Percentiles rank a stretch among this genome's conserved stretches.
Conservation (phyloP, 1,139 yeast genomes). For the Scheffersomyces titani region DNA sequence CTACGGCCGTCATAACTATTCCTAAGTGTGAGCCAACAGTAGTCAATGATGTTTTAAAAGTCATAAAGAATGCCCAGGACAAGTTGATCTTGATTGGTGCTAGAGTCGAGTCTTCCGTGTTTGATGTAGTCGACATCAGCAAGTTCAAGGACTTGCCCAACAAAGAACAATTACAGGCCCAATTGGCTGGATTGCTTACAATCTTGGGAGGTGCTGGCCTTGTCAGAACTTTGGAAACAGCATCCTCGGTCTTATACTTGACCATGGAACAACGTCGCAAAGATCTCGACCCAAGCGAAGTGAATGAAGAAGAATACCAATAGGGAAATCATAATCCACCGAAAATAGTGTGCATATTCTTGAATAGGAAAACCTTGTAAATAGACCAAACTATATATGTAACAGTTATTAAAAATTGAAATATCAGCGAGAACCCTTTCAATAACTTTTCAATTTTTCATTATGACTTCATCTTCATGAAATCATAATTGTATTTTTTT, state of each 20-base stretch:
- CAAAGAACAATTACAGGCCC: conserved; percentile 70
- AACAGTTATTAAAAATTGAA: not conserved
- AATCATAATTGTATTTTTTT: too few relatives aligned
- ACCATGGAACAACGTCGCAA: conserved; percentile 66
- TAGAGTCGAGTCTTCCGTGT: conserved; percentile 62
- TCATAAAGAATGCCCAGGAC: conserved; percentile 66
- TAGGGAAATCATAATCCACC: not conserved
- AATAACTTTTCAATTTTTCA: too few relatives aligned
- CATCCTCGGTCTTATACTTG: conserved; percentile 67
- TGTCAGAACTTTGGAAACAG: conserved; percentile 74
- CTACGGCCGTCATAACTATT: conserved; percentile 79
- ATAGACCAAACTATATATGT: not conserved
- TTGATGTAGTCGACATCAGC: conserved; percentile 55
- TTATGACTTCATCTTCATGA: not conserved
- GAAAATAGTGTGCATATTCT: not conserved
- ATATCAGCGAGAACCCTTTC: not conserved
- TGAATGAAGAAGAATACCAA: conserved; percentile 10
- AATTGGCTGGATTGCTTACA: conserved; percentile 83
- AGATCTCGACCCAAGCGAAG: conserved; percentile 35
- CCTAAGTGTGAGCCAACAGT: conserved; percentile 68
- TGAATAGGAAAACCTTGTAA: not conserved
- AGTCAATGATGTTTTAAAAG: conserved; percentile 62
- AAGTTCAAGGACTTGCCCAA: conserved; percentile 74
- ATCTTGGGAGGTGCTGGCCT: conserved; percentile 87
- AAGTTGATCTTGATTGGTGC: conserved; percentile 84